Evolutionary conservation across 164 flowering plant species (phyloP), one percentile per base, ranked within the genome.

Genomic region (Platanus orientalis): DNA sequence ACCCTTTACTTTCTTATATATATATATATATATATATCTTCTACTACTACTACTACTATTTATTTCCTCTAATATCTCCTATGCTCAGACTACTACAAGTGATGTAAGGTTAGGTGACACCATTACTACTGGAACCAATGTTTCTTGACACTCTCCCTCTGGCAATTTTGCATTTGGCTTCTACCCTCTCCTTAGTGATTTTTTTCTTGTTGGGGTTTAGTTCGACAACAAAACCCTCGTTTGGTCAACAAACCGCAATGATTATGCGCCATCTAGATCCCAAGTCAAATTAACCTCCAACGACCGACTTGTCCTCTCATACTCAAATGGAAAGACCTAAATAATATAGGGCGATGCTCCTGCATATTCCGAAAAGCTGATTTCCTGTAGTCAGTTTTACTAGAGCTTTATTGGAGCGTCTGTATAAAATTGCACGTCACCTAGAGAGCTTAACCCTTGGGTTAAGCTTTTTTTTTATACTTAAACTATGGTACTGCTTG

Each of bases 231-330:
- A 25, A 50, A 50, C 54, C 5, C 27, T 50, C 7, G 54, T 50
- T 50, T 50, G 54, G 54, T 50, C 54, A 1, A 25, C 54, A n/a
- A 50, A 21, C 10, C 54, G 54, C 10, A 25, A 50, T 50, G 26
- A 48, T 48, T 30, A 29, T 24, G 56, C 29, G 11, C 14, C 0
- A 24, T 2, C 17, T 2, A 30, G 56, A 53, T 53, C 56, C 14
- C 24, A 29, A 11, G 30, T 53, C 56, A 53, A 19, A 6, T 19
- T 53, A 24, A 53, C 29, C 20, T 10, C 9, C 23, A 25, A 21
- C 17, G 75, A 71, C 7, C 73, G 60, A 27, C 62, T 71, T 58
- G 51, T 45, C 0, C 56, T 71, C 12, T 52, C 32, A 19, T 67
- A 71, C 26, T 52, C 64, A 40, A 58, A 71, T 51, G 64, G 71